phyloP scores from a whole-genome alignment of 495 filamentous ascomycete species.

The Aspergillus panamensis region DNA sequence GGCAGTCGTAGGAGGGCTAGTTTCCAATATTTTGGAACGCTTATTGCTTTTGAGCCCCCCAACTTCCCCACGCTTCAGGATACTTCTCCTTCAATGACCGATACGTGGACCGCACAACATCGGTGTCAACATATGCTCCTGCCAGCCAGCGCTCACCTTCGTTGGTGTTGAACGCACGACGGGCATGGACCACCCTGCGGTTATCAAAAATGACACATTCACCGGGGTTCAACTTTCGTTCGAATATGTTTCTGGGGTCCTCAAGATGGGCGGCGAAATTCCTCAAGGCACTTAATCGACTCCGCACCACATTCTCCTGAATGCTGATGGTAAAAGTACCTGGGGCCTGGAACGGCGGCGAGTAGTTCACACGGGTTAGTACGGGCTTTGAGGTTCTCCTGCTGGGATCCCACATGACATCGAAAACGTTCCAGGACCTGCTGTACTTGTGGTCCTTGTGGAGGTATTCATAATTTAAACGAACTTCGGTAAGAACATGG shows the following conservation, averaged over 20 bases:
- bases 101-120: conserved; percentile 57
- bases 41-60: no score
- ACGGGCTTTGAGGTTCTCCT: not conserved
- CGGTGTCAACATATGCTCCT: conserved; percentile 75
- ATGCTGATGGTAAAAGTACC: not conserved
- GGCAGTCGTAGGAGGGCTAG: no score
- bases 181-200: conserved; percentile 70
- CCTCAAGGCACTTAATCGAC: conserved; percentile 36
- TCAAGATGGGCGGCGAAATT: conserved; percentile 40
- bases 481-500: conserved; percentile 35
- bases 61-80: conserved; percentile 20
- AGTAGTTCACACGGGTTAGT: conserved; percentile 56
- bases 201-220: conserved; percentile 89
- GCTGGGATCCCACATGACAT: conserved; percentile 23
- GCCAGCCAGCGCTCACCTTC: conserved; percentile 69
- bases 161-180: conserved; percentile 61
- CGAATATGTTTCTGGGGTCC: conserved; percentile 48
- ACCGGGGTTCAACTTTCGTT: conserved; percentile 71
- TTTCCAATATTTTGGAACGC: no score
- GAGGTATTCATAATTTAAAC: conserved; percentile 64
- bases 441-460: conserved; percentile 61
- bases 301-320: not conserved
- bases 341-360: conserved; percentile 65
- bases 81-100: conserved; percentile 32
- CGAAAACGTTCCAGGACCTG: conserved; percentile 52